phyloP scores from a whole-genome alignment of 257 asterid species.

The Striga asiatica region DNA sequence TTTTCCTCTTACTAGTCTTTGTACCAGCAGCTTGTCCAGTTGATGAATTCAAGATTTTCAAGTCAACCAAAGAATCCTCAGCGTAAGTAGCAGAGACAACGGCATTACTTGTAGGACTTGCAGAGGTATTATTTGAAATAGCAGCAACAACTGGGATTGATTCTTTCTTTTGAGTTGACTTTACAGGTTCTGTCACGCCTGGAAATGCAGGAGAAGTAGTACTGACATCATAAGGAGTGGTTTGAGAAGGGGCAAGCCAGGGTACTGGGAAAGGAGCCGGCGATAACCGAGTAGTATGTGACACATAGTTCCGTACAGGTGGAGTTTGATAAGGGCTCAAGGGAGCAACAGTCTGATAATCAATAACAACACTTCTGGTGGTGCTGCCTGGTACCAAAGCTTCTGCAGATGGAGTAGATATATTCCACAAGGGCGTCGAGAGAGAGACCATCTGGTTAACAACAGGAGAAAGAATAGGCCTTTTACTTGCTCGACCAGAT shows the following conservation, averaged over 20 bases:
- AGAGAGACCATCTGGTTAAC: conserved; percentile 57
- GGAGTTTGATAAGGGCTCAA: conserved; percentile 67
- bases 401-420: conserved; percentile 62
- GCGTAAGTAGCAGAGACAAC: conserved; percentile 28
- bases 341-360: conserved; percentile 66
- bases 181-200: conserved; percentile 44
- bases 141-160: conserved; percentile 34
- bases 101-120: conserved; percentile 29
- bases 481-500: conserved; percentile 43
- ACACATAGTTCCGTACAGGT: conserved; percentile 36
- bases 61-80: conserved; percentile 37
- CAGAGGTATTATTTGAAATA: conserved; percentile 25
- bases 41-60: conserved; percentile 34
- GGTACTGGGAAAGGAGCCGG: conserved; percentile 61
- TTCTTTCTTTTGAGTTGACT: conserved; percentile 40
- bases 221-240: conserved; percentile 33
- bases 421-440: conserved; percentile 88
- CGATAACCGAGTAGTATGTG: conserved; percentile 49
- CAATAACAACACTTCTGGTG: conserved; percentile 47
- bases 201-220: conserved; percentile 44
- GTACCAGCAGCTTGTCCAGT: conserved; percentile 35
- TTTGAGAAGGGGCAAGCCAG: conserved; percentile 69
- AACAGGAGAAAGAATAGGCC: conserved; percentile 40
- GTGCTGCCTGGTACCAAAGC: conserved; percentile 40
- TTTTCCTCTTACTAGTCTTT: conserved; percentile 74